Base-by-base conservation (phyloP, 768 basidiomycete species). In the Filobasidium wieringae region DNA sequence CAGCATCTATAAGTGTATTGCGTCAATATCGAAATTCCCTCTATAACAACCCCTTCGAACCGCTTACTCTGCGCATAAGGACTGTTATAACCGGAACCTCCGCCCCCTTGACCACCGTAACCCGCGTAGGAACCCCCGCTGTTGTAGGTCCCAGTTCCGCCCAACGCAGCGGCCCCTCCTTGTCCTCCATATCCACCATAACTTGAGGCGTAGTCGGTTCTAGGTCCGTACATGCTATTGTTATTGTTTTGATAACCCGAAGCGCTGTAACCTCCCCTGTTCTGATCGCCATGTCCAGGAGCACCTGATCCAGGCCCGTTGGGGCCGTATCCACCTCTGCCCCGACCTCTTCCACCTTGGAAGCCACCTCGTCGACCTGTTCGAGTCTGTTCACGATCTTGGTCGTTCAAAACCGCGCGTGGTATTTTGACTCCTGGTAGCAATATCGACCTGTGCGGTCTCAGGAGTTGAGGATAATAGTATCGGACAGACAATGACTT, bases 401-500 rank as follows among this genome's bases (percentile, higher is more conserved):
- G 76, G 2, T 82, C 71, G 11, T 80, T 81, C 36, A 99, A 78
- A 0, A 83, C 73, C 9, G 82, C 80, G 9, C 79, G 75, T 0
- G 81, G 78, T 57, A 79, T 79, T 63, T 75, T 80, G 29, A 81
- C 82, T 1, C 87, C 88, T 7, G 84, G 84, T 1, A 99, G 78
- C 27, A 97, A 75, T 40, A 85, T 77, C 15, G 90, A 93, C 47
- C 81, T 83, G 71, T 99, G 95, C 1, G 90, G 88, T 2, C 80
- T 80, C 12, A 84, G 72, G 68, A 96, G 93, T 67, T 82, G 80
- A 0, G 95, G 92, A 80, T 91, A 95, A 72, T 81, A 84, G 73
- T 90, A 97, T 31, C 84, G 74, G 2, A 84, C 89, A 0, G 90
- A 92, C 12, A 97, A 76, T 9, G 92, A 87, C 24, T 82, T 80